Percentiles rank a stretch among this genome's conserved stretches.
These are phyloP conservation scores for Lactifluus rugatus DNA, from an alignment of 768 basidiomycete genomes.

Conservation along the genomic window DNA sequence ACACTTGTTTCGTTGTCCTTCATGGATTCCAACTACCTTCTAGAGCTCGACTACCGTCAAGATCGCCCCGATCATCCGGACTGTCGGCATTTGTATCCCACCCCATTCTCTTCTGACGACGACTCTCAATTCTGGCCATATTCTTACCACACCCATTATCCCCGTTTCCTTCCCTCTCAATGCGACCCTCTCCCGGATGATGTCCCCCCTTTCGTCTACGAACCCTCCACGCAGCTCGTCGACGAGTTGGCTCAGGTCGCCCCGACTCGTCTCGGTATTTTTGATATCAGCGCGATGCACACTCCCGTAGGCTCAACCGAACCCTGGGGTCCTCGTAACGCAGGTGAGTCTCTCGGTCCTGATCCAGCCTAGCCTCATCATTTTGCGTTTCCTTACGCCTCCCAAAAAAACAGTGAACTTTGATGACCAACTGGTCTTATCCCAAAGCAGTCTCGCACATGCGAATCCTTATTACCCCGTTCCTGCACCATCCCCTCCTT, in stretches of 20 bases:
- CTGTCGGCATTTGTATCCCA: background rate
- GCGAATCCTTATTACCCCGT: slow-evolving; percentile 6
- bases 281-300: slow-evolving; percentile 11
- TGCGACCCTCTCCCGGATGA: background rate
- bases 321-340: slow-evolving; percentile 4
- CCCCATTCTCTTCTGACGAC: slow-evolving; percentile 2
- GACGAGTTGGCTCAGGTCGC: background rate
- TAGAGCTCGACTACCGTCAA: slow-evolving; percentile 7
- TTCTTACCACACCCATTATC: slow-evolving; percentile 1
- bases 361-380: no score
- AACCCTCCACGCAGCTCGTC: background rate
- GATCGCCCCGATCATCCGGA: slow-evolving; percentile 7
- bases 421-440: background rate
- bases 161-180: slow-evolving; percentile 9
- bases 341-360: background rate
- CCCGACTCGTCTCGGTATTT: slow-evolving; percentile 6
- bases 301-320: background rate
- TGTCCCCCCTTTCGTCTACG: background rate
- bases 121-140: slow-evolving; percentile 14
- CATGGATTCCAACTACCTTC: slow-evolving; percentile 12
- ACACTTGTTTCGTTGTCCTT: background rate
- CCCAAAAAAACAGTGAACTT: background rate
- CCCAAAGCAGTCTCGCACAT: slow-evolving; percentile 4
- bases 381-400: background rate
- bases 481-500: slow-evolving; percentile 5